A percentile compares a stretch with the other conserved stretches of the same genome.
These are phyloP conservation scores for Beta macrorhiza DNA, from an alignment of 179 eudicot species.

Conservation along the genomic window DNA sequence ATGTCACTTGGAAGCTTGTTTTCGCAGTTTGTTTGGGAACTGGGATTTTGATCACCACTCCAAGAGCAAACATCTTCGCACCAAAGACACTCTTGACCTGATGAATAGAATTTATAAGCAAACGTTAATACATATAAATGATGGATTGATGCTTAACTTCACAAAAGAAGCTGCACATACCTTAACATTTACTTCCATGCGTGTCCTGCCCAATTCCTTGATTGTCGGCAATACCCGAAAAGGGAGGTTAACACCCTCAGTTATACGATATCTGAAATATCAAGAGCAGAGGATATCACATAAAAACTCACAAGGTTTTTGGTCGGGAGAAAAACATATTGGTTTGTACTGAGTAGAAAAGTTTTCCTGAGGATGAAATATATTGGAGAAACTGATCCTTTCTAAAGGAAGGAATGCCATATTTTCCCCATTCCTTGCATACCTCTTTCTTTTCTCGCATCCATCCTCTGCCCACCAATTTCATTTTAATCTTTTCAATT, in stretches of 20 bases:
- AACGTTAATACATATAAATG: neutral
- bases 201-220: conserved; percentile 96
- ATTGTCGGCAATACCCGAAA: conserved; percentile 98
- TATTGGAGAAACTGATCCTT: too few species aligned
- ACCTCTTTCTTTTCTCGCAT: too few species aligned
- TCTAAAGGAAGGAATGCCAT: neutral
- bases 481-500: too few species aligned
- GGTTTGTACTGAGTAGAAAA: too few species aligned
- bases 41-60: conserved; percentile 91
- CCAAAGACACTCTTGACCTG: conserved; percentile 98
- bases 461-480: too few species aligned
- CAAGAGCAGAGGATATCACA: conserved; percentile 7
- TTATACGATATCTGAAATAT: conserved; percentile 77
- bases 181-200: conserved; percentile 99
- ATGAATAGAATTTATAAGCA: conserved; percentile 20
- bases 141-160: neutral
- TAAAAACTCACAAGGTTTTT: too few species aligned
- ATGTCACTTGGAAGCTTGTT: conserved; percentile 96
- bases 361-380: too few species aligned
- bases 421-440: too few species aligned
- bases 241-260: conserved; percentile 99
- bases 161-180: conserved; percentile 39
- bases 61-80: conserved; percentile 99
- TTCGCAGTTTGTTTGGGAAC: conserved; percentile 99
- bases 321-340: too few species aligned